phyloP scores from a whole-genome alignment of 2,329 filamentous ascomycete species.

The Malbranchea cinnamomea region DNA sequence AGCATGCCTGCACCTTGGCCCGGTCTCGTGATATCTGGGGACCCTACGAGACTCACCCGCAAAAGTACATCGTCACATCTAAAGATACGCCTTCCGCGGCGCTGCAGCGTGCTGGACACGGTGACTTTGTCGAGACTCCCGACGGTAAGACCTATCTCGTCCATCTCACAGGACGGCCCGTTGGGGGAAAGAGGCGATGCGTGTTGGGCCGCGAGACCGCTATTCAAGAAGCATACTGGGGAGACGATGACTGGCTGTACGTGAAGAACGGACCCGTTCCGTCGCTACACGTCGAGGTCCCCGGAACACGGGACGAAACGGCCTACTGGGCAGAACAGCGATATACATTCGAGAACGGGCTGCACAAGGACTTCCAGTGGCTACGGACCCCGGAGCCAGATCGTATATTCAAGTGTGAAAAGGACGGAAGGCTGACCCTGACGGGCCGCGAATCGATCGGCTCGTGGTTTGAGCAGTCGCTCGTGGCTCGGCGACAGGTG shows the following conservation, averaged over 20 bases:
- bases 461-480: conserved; percentile 44
- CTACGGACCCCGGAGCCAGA: conserved; percentile 41
- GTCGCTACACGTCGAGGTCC: conserved; percentile 38
- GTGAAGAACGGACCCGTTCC: conserved; percentile 44
- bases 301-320: conserved; percentile 32
- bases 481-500: conserved; percentile 40
- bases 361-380: conserved; percentile 44
- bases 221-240: conserved; percentile 47
- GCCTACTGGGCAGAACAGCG: conserved; percentile 36
- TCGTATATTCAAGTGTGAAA: conserved; percentile 32
- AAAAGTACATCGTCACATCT: conserved; percentile 33
- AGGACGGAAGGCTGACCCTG: conserved; percentile 30
- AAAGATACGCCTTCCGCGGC: conserved; percentile 28
- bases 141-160: conserved; percentile 41
- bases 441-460: conserved; percentile 39
- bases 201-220: conserved; percentile 41
- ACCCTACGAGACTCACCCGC: conserved; percentile 29
- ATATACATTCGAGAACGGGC: conserved; percentile 33
- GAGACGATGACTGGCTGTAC: conserved; percentile 46
- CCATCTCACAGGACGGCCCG: conserved; percentile 38
- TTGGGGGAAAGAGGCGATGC: conserved; percentile 37
- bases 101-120: conserved; percentile 40
- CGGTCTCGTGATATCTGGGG: conserved; percentile 31
- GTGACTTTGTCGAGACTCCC: conserved; percentile 39
- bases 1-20: conserved; percentile 35